phyloP scores from a whole-genome alignment of 441 rosid species.

The Flueggea neowawraea region DNA sequence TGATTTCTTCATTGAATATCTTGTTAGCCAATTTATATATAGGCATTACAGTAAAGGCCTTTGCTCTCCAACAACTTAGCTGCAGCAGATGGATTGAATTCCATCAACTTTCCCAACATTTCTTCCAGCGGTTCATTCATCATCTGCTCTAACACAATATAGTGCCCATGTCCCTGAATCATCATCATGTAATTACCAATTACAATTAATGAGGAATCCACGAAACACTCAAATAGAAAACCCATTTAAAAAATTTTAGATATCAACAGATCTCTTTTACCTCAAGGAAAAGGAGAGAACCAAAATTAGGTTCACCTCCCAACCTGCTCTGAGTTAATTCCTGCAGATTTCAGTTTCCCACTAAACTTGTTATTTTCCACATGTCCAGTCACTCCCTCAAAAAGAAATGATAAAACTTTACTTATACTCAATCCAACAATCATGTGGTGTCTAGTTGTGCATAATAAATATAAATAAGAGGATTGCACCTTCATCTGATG shows the following conservation, averaged over 20 bases:
- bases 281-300: slow-evolving; percentile 46
- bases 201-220: too few relatives aligned
- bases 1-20: too few relatives aligned
- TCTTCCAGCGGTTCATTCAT: slow-evolving; percentile 52
- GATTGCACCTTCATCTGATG: slow-evolving; percentile 51
- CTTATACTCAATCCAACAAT: neutral
- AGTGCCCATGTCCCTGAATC: slow-evolving; percentile 55
- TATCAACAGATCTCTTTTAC: slow-evolving; percentile 18
- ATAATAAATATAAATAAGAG: neutral
- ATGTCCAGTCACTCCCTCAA: neutral
- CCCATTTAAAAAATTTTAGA: slow-evolving; percentile 1
- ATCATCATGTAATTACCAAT: too few relatives aligned
- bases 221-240: neutral
- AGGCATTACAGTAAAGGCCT: slow-evolving; percentile 50
- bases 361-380: neutral
- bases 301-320: slow-evolving; percentile 31
- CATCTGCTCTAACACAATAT: slow-evolving; percentile 33
- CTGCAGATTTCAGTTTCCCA: slow-evolving; percentile 32
- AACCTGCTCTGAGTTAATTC: slow-evolving; percentile 52
- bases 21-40: slow-evolving; percentile 27
- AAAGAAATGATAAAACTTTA: neutral
- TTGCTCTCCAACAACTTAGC: slow-evolving; percentile 44
- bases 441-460: neutral
- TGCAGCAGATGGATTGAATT: slow-evolving; percentile 44
- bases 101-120: slow-evolving; percentile 38